Evolutionary conservation across 2,329 filamentous ascomycete genomes (phyloP).

Genomic region (Calonectria ilicicola): DNA sequence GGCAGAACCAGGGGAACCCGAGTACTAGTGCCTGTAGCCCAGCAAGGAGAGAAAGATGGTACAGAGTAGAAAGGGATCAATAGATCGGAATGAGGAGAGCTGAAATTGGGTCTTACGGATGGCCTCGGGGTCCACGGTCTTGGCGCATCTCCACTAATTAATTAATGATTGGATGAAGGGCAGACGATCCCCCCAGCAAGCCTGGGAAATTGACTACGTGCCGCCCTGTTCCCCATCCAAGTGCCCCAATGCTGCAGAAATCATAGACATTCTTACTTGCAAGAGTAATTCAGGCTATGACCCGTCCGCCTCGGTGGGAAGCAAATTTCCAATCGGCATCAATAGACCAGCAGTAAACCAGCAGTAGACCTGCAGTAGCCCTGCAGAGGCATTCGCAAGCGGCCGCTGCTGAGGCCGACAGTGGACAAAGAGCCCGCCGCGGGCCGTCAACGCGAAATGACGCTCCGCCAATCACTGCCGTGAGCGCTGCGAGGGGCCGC

Average conservation of each 20-base stretch:
- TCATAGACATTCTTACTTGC: conserved; percentile 6
- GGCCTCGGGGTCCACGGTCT: conserved; percentile 3
- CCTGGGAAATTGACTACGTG: conserved; percentile 10
- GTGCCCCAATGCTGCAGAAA: background rate
- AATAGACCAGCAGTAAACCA: background rate
- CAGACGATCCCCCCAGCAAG: conserved; percentile 12
- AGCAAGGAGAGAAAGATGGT: conserved; percentile 2
- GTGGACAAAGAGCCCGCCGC: conserved; percentile 15
- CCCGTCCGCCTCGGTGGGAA: background rate
- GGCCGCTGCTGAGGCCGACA: background rate
- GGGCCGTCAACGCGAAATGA: conserved; percentile 18
- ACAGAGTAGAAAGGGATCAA: background rate
- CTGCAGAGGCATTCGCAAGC: background rate
- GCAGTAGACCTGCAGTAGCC: conserved; percentile 13
- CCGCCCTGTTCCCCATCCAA: conserved; percentile 4
- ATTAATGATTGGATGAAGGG: conserved; percentile 16
- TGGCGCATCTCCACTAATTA: conserved; percentile 20
- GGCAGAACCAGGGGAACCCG: background rate
- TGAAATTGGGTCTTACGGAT: conserved; percentile 27
- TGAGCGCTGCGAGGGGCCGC: conserved; percentile 5
- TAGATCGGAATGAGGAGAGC: conserved; percentile 13
- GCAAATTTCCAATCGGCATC: background rate
- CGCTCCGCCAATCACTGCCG: conserved; percentile 21
- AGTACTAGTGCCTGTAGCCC: background rate
- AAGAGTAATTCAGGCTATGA: background rate